Conservation (phyloP, 2,329 filamentous ascomycete genomes). For the Harringtonia aguacate region DNA sequence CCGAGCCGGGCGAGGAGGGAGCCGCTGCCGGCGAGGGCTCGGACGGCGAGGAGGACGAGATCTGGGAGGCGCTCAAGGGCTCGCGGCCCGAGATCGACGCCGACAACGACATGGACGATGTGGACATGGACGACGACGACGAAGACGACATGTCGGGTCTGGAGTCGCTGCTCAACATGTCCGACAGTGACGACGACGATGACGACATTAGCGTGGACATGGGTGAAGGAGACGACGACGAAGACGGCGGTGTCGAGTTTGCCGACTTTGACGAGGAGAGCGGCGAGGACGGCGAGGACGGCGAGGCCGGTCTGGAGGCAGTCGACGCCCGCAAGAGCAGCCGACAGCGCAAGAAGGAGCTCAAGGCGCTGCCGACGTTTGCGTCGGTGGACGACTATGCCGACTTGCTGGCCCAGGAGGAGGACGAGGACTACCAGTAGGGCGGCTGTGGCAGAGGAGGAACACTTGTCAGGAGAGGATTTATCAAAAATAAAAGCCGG, state of each 20-base stretch:
- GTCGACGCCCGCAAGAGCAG: slow-evolving; percentile 23
- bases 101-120: slow-evolving; percentile 36
- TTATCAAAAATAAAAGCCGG: neutral
- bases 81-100: slow-evolving; percentile 28
- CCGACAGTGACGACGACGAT: slow-evolving; percentile 23
- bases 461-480: neutral
- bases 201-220: slow-evolving; percentile 28
- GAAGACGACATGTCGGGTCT: slow-evolving; percentile 17
- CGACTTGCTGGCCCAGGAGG: slow-evolving; percentile 65
- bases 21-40: slow-evolving; percentile 49
- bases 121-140: slow-evolving; percentile 35
- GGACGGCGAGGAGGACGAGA: slow-evolving; percentile 27
- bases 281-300: slow-evolving; percentile 26
- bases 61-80: slow-evolving; percentile 23
- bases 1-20: slow-evolving; percentile 27
- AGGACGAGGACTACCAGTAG: slow-evolving; percentile 29
- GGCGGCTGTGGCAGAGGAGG: too few species aligned
- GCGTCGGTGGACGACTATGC: slow-evolving; percentile 92
- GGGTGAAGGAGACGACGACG: slow-evolving; percentile 25
- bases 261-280: slow-evolving; percentile 30
- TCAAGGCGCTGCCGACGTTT: slow-evolving; percentile 86
- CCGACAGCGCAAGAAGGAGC: slow-evolving; percentile 64
- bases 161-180: slow-evolving; percentile 17
- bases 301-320: slow-evolving; percentile 26
- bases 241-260: slow-evolving; percentile 22